Conservation (phyloP, 345 rosid genomes). For the Salix caprea region DNA sequence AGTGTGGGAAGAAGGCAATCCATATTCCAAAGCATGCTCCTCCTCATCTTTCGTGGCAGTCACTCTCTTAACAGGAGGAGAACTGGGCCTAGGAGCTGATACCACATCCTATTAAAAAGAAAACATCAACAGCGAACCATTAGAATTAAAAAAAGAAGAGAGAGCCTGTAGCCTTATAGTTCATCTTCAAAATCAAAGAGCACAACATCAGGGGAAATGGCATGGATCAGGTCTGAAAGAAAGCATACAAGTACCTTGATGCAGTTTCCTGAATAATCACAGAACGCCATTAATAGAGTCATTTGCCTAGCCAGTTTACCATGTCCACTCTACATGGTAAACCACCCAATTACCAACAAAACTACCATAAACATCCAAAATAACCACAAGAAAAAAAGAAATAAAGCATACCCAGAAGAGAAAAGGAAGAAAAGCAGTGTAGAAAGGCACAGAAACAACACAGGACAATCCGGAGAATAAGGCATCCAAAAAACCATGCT, state of each 20-base stretch:
- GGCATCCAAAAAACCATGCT: slow-evolving; percentile 61
- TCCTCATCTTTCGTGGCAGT: slow-evolving; percentile 90
- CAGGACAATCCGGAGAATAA: slow-evolving; percentile 80
- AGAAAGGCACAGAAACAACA: slow-evolving; percentile 95
- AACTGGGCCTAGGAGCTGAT: slow-evolving; percentile 92
- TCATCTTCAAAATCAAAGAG: not conserved
- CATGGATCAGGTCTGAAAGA: not conserved
- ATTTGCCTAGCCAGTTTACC: slow-evolving; percentile 96
- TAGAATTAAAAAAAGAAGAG: not conserved
- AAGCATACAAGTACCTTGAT: slow-evolving; percentile 51
- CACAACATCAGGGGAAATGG: not conserved
- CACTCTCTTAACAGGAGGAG: slow-evolving; percentile 85
- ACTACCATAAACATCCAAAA: slow-evolving; percentile 1
- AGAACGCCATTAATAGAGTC: slow-evolving; percentile 91
- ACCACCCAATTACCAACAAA: not conserved
- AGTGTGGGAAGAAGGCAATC: slow-evolving; percentile 97
- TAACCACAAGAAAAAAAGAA: not conserved
- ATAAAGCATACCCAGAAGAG: slow-evolving; percentile 78
- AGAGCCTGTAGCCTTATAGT: not conserved
- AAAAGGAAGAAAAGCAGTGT: slow-evolving; percentile 92
- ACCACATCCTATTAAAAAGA: slow-evolving; percentile 60
- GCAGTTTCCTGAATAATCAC: slow-evolving; percentile 87
- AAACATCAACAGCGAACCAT: not conserved
- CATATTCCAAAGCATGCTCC: slow-evolving; percentile 96
- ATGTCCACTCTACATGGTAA: slow-evolving; percentile 74